Evolutionary conservation across 495 filamentous ascomycete genomes (phyloP), one percentile per base, ranked within the genome.

Genomic region (Penicillium pancosmium): DNA sequence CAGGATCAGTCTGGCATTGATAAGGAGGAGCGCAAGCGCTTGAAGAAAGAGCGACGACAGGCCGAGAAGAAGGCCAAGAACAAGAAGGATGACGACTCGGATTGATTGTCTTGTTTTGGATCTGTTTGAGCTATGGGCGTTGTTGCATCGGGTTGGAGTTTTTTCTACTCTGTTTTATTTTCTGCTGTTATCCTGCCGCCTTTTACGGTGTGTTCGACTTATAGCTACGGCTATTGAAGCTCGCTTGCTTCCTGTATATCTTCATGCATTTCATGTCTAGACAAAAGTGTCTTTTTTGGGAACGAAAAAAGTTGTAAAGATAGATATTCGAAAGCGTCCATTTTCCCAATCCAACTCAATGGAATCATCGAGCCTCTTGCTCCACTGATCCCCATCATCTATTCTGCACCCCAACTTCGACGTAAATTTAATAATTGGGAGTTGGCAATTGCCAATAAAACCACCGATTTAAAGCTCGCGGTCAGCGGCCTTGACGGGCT

Each of bases 401-500:
- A 19, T 7, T 16, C 41, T 7, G n/a, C 41, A 21, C 6, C 16
- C 41, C 16, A n/a, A 16, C 16, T 44, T 18, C 16, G 8, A 18
- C 16, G 16, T 12, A 44, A n/a, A 13, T 38, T 13, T 9, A 12
- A 18, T 44, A 12, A n/a, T 44, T 19, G 41, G 3, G n/a, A 44
- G 8, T 9, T 16, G n/a, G 41, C 7, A 16, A 44, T 44, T 15
- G 6, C 41, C 41, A 19, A 18, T 18, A 7, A 19, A 18, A 31
- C 27, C 5, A 31, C 41, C 41, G 15, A 5, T 16, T 70, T 76
- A 87, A 62, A 87, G 71, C 71, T 87, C 82, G 62, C 85, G 78
- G 64, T 84, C 84, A 36, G 78, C 74, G 38, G 83, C 83, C 68
- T 83, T 84, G 57, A 80, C 63, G 16, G 82, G 79, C 68, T 76